These are phyloP conservation scores for Citrullus amarus DNA, from an alignment of 306 rosid species.

Conservation along the genomic window DNA sequence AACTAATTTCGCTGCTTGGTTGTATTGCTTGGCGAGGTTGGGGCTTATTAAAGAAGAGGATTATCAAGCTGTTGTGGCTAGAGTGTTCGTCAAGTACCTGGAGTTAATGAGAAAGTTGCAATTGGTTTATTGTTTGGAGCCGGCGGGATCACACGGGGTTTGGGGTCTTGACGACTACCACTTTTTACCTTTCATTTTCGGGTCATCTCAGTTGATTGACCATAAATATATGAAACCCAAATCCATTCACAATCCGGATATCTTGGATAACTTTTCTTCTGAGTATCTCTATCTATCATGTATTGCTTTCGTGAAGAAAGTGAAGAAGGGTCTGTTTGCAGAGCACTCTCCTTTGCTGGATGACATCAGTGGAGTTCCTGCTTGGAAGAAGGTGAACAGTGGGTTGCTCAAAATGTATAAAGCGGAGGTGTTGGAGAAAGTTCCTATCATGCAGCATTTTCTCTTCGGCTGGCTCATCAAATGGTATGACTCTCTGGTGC, in stretches of 20 bases:
- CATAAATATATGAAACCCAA: slow-evolving; percentile 96
- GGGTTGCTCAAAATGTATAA: slow-evolving; percentile 96
- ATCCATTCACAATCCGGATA: slow-evolving; percentile 81
- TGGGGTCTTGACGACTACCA: slow-evolving; percentile 98
- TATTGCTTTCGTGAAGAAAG: slow-evolving; percentile 65
- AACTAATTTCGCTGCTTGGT: slow-evolving; percentile 86
- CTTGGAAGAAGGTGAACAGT: slow-evolving; percentile 83
- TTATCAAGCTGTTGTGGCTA: slow-evolving; percentile 49
- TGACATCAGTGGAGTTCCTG: slow-evolving; percentile 94
- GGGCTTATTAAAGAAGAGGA: slow-evolving; percentile 64
- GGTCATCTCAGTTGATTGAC: slow-evolving; percentile 80
- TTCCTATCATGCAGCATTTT: slow-evolving; percentile 98
- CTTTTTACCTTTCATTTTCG: slow-evolving; percentile 75
- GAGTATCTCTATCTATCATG: slow-evolving; percentile 71
- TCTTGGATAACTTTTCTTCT: slow-evolving; percentile 62
- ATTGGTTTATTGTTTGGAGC: slow-evolving; percentile 63
- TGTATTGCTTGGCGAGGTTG: slow-evolving; percentile 64
- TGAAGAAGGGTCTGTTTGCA: slow-evolving; percentile 89
- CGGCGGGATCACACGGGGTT: slow-evolving; percentile 97
- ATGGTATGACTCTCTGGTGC: slow-evolving; percentile 33
- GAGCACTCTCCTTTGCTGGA: slow-evolving; percentile 96
- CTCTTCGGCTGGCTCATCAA: slow-evolving; percentile 82
- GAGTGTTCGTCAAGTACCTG: slow-evolving; percentile 64
- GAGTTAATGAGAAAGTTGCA: slow-evolving; percentile 91
- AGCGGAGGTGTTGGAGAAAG: slow-evolving; percentile 94